Conservation (phyloP, 805 yeast genomes). For the Diddensiella transvaalensis region DNA sequence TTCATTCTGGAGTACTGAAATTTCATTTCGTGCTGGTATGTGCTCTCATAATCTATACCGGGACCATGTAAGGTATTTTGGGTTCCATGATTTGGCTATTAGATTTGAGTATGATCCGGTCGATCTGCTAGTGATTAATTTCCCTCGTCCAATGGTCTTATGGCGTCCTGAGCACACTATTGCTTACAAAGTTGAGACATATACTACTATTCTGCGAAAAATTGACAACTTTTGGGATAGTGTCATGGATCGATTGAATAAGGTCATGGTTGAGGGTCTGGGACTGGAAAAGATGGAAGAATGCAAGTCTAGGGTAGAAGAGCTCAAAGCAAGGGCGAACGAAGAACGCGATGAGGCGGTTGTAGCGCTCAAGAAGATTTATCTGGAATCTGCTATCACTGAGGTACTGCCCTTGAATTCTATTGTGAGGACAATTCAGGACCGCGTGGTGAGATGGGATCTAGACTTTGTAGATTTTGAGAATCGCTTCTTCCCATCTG, state of each 20-base stretch:
- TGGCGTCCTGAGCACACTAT: slow-evolving; percentile 74
- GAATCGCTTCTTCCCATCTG: slow-evolving; percentile 75
- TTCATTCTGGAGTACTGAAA: slow-evolving; percentile 65
- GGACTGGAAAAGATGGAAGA: slow-evolving; percentile 67
- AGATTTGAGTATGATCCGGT: slow-evolving; percentile 73
- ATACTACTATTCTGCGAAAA: slow-evolving; percentile 49
- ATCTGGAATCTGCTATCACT: slow-evolving; percentile 53
- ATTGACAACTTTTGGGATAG: slow-evolving; percentile 66
- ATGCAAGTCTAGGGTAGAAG: slow-evolving; percentile 57
- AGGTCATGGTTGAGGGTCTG: slow-evolving; percentile 77
- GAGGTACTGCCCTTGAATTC: slow-evolving; percentile 69
- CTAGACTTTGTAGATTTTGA: slow-evolving; percentile 77
- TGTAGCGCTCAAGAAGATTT: slow-evolving; percentile 48
- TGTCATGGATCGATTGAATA: slow-evolving; percentile 60
- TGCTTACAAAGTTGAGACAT: slow-evolving; percentile 61
- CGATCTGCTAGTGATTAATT: slow-evolving; percentile 71
- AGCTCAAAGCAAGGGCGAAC: slow-evolving; percentile 50
- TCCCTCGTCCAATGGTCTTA: slow-evolving; percentile 66
- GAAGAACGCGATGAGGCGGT: slow-evolving; percentile 49
- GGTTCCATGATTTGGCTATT: slow-evolving; percentile 72
- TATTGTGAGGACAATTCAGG: slow-evolving; percentile 68
- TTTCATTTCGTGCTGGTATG: slow-evolving; percentile 55
- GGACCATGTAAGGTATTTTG: slow-evolving; percentile 81
- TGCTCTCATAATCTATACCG: slow-evolving; percentile 81
- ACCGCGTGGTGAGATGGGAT: slow-evolving; percentile 85